Evolutionary conservation across 2,329 filamentous ascomycete species (phyloP), one percentile per base, ranked within the genome.

Genomic region (Macrophomina pseudophaseolina): DNA sequence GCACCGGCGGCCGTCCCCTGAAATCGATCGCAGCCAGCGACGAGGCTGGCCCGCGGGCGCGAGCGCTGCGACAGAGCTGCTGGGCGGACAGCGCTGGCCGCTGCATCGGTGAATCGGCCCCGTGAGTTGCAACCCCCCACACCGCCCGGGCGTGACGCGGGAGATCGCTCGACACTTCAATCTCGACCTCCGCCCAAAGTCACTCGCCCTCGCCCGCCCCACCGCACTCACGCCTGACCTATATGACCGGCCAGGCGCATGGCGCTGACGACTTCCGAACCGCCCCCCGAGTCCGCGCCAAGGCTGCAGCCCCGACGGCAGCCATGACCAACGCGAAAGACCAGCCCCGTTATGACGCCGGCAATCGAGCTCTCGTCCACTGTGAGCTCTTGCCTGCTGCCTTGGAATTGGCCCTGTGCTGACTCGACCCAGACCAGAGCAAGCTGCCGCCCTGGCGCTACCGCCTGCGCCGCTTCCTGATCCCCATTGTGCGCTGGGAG

Each of bases 401-500:
- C 58, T 62, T 54, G 44, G 52, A 44, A 32, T 35, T 8, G n/a
- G 35, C 35, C 16, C 16, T 52, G 11, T 5, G 44, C 62, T 67
- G 60, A 64, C 58, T 40, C 32, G 28, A 33, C 68, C 69, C 74
- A 97, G 93, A 97, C 80, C 93, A 91, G 75, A 87, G 88, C 77
- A 89, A 89, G 71, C 88, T 99, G 67, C 94, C 95, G 65, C 80
- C 80, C 85, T 98, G 95, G 95, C 90, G 95, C 73, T 97, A 97
- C 82, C 82, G 84, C 69, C 81, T 97, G 72, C 92, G 95, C 77
- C 90, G 97, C 78, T 84, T 83, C 72, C 84, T 94, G 67, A 89
- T 99, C 67, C 94, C 94, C 69, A 85, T 98, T 67, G 89, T 98
- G 66, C 90, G 95, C 77, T 94, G 90, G 90, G 95, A 99, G 82